Evolutionary conservation across 2,329 filamentous ascomycete genomes (phyloP).

Genomic region (Fulvia fulva): DNA sequence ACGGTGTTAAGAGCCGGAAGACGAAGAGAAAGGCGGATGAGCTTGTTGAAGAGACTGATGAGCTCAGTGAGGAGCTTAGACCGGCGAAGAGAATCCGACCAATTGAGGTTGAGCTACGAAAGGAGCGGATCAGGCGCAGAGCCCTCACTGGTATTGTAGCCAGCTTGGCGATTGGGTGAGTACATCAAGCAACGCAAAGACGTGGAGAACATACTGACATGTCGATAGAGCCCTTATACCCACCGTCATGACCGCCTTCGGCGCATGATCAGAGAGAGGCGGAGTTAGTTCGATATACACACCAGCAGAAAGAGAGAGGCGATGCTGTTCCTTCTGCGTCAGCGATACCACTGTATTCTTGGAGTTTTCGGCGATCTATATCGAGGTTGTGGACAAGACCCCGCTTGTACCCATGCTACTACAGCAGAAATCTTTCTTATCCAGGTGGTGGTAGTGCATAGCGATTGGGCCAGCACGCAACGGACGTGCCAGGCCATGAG

Average conservation of each 20-base stretch:
- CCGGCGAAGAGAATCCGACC: conserved; percentile 68
- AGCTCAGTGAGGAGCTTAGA: conserved; percentile 46
- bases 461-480: neutral
- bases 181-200: conserved; percentile 29
- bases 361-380: conserved; percentile 5
- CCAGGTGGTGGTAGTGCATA: neutral
- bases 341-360: conserved; percentile 16
- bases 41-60: conserved; percentile 51
- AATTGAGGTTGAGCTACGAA: conserved; percentile 73
- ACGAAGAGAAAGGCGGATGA: conserved; percentile 73
- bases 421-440: neutral
- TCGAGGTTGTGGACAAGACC: neutral
- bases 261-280: neutral
- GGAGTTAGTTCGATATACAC: neutral
- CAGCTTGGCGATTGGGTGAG: conserved; percentile 86
- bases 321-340: conserved; percentile 6
- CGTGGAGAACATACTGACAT: conserved; percentile 12
- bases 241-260: conserved; percentile 17
- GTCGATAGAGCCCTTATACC: conserved; percentile 27
- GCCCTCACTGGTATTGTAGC: conserved; percentile 82
- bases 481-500: conserved; percentile 5
- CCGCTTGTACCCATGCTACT: neutral
- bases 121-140: conserved; percentile 80
- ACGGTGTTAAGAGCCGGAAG: conserved; percentile 38
- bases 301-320: conserved; percentile 1